phyloP scores from a whole-genome alignment of 179 eudicot species.

The Drosera spatulata region DNA sequence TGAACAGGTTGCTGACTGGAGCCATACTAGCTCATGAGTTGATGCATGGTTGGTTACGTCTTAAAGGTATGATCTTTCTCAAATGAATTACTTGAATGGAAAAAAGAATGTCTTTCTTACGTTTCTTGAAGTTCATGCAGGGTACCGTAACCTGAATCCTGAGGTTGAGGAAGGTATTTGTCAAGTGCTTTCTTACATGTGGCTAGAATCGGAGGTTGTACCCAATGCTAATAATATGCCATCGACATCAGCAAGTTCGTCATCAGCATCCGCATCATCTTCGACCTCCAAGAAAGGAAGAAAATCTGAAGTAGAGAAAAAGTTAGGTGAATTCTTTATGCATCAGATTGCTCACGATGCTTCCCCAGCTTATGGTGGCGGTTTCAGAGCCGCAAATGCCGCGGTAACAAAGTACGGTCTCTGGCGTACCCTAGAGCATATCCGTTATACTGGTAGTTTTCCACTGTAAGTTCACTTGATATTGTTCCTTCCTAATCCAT shows the following conservation, averaged over 20 bases:
- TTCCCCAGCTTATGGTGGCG: constrained; percentile 89
- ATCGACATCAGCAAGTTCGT: constrained; percentile 44
- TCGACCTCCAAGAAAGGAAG: constrained; percentile 76
- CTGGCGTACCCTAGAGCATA: constrained; percentile 74
- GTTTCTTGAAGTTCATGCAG: constrained; percentile 11
- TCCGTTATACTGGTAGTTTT: constrained; percentile 63
- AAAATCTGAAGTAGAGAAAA: constrained; percentile 65
- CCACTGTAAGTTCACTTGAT: constrained; percentile 25
- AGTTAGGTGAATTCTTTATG: constrained; percentile 82
- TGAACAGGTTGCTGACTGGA: constrained; percentile 81
- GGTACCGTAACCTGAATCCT: constrained; percentile 56
- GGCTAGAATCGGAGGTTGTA: constrained; percentile 94
- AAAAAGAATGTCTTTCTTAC: neutral
- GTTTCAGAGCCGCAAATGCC: constrained; percentile 80
- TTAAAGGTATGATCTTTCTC: constrained; percentile 40
- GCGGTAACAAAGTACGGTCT: constrained; percentile 85
- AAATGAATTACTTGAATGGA: neutral
- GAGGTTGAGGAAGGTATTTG: constrained; percentile 96
- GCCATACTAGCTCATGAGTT: constrained; percentile 96
- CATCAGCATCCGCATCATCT: constrained; percentile 17
- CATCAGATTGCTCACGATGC: constrained; percentile 85
- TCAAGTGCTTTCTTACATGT: constrained; percentile 88
- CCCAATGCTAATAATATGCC: constrained; percentile 44
- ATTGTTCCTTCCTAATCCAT: no score
- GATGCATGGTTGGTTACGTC: constrained; percentile 99